Conservation (phyloP, 2,329 filamentous ascomycete species). For the Metarhizium anisopliae region DNA sequence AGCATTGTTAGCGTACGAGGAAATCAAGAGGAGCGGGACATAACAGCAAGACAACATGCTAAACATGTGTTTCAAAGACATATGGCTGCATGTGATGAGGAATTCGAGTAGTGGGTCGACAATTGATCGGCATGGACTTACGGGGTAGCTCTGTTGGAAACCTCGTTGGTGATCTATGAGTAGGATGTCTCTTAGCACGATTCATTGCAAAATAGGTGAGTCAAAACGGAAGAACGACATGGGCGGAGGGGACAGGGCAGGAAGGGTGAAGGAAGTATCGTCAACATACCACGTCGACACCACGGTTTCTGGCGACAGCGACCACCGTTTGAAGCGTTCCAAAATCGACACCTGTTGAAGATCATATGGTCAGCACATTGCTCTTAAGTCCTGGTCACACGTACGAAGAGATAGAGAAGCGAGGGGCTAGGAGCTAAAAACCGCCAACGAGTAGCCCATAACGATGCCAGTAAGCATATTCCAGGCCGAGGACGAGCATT, state of each 20-base stretch:
- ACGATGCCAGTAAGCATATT: background rate
- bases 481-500: background rate
- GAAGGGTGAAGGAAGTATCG: background rate
- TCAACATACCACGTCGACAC: constrained; percentile 90
- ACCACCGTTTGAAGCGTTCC: constrained; percentile 95
- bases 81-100: constrained; percentile 11
- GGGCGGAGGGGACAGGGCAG: background rate
- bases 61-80: too few relatives aligned
- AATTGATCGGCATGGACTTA: constrained; percentile 44
- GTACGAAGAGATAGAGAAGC: background rate
- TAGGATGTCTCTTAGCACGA: constrained; percentile 8
- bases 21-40: background rate
- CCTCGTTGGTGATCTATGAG: constrained; percentile 88
- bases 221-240: background rate
- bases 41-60: background rate
- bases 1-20: background rate
- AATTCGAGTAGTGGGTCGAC: too few relatives aligned
- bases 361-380: background rate
- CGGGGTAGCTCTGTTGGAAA: constrained; percentile 96
- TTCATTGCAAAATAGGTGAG: background rate
- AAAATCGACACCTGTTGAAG: constrained; percentile 71
- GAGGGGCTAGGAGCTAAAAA: background rate
- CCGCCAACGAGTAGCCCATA: constrained; percentile 9
- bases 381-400: background rate
- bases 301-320: constrained; percentile 94